Conservation (phyloP, 208 protist genomes). For the Trypanosoma conorhini region DNA sequence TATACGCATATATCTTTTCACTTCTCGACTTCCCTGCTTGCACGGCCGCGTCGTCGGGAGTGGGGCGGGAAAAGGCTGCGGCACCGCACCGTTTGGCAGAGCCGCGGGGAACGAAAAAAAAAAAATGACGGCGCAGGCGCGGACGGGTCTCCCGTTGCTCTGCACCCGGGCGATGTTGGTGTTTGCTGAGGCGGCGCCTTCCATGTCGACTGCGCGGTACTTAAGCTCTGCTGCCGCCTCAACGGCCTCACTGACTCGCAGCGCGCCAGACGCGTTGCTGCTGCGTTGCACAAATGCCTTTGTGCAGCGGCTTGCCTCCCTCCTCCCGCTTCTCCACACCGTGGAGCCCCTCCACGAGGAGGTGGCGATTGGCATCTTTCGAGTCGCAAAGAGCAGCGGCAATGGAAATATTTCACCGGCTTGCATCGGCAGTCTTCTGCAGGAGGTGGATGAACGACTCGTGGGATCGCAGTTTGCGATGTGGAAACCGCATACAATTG, state of each 20-base stretch:
- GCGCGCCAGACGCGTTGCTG: conserved; percentile 7
- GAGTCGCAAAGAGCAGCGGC: conserved; percentile 28
- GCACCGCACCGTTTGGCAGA: background rate
- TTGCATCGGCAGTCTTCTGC: conserved; percentile 30
- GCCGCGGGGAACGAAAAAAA: background rate
- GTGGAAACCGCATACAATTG: conserved; percentile 53
- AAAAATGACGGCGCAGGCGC: background rate
- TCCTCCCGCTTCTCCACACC: conserved; percentile 31
- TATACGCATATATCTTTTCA: no score
- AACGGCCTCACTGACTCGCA: conserved; percentile 19
- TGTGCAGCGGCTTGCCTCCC: conserved; percentile 21
- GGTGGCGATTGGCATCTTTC: conserved; percentile 35
- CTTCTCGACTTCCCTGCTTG: no score
- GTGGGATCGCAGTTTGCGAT: conserved; percentile 32
- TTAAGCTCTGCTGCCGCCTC: conserved; percentile 23
- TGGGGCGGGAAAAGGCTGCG: no score
- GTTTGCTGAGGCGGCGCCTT: background rate
- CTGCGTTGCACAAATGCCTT: conserved; percentile 6
- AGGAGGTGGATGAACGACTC: conserved; percentile 38
- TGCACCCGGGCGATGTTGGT: background rate
- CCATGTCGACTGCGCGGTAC: conserved; percentile 15
- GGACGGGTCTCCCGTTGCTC: background rate
- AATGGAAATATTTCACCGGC: conserved; percentile 27
- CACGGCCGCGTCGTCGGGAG: no score
- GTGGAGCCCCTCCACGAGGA: conserved; percentile 30